Evolutionary conservation across 164 flowering plant species (phyloP), one percentile per base, ranked within the genome.

Genomic region (Magnolia kwangsiensis): DNA sequence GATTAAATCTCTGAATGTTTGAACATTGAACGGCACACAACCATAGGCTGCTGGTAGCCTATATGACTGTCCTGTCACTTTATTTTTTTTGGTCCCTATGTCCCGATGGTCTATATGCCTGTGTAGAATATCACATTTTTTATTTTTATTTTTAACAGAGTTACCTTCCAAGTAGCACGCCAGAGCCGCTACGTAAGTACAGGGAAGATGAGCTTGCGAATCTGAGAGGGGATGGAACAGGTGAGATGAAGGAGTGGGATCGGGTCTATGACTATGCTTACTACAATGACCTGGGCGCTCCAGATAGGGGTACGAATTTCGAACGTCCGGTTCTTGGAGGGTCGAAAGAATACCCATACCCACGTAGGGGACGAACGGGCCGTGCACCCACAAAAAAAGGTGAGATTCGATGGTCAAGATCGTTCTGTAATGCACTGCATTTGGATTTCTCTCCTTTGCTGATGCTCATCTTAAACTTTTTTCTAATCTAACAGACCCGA

Each of bases 221-320:
- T 72, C 88, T 94, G 0, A 77, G 91, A 6, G 98, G 97, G 71
- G 82, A 84, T 73, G 97, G 95, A 0, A 76, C 74, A 18, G 90
- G 90, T 3, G 74, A 74, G 86, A 90, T 87, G 23, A 83, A 87
- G 82, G 93, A 91, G 75, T 91, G 98, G 95, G 96, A 94, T 72
- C 80, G 98, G 80, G 91, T 94, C 14, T 94, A 94, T 74, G 98
- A 94, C 84, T 94, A 94, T 75, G 96, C 85, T 64, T 85, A 68
- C 82, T 94, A 94, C 88, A 92, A 94, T 76, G 97, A 94, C 72
- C 76, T 94, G 72, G 96, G 93, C 7, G 72, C 61, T 11, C 96
- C 98, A 16, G 91, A 91, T 63, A 87, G 86, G 51, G 95, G 91
- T 18, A 69, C 75, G 1, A 82, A 86, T 0, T 71, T 83, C 69